Evolutionary conservation across 2,329 filamentous ascomycete genomes (phyloP), one percentile per base, ranked within the genome.

Genomic region (Ceratocystis cubensis): DNA sequence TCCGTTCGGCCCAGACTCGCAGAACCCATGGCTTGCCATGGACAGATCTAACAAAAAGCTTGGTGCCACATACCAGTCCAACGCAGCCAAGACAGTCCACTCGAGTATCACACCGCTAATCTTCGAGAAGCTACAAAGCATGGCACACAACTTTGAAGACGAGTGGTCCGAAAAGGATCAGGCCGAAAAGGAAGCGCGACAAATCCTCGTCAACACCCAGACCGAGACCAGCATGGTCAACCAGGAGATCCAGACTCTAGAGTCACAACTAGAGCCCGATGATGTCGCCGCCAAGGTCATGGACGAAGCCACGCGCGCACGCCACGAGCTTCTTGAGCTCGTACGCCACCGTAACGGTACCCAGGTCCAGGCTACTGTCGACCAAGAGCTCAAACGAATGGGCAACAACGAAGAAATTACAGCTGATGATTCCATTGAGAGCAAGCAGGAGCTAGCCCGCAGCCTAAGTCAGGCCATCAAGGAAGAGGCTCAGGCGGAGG

Each of bases 151-250:
- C 66, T 91, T 90, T 72, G 89, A 94, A 67, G 83, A 86, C 33
- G 88, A 93, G 73, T 83, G 89, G 71, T 81, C 82, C 64, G 88
- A 91, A 70, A 91, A 89, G 72, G 84, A 90, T 64, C 80, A 82
- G 20, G 84, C 84, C 2, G 86, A 88, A 71, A 81, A 81, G 30
- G 88, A 89, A 73, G 86, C 86, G 2, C 83, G 83, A 63, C 80
- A 84, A 17, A 83, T 87, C 66, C 79, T 90, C 17, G 79, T 80
- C 68, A 87, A 86, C 70, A 86, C 88, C 0, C 83, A 88, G 69
- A 80, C 82, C 41, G 89, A 93, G 72, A 79, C 90, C 3, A 81
- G 82, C 57, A 76, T 78, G 0, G 77, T 88, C 17, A 82, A 80
- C 13, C 81, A 84, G 67, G 81, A 86, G 70, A 81, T 87, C 48